Conservation (phyloP, 345 rosid species). For the Arabidopsis thaliana region DNA sequence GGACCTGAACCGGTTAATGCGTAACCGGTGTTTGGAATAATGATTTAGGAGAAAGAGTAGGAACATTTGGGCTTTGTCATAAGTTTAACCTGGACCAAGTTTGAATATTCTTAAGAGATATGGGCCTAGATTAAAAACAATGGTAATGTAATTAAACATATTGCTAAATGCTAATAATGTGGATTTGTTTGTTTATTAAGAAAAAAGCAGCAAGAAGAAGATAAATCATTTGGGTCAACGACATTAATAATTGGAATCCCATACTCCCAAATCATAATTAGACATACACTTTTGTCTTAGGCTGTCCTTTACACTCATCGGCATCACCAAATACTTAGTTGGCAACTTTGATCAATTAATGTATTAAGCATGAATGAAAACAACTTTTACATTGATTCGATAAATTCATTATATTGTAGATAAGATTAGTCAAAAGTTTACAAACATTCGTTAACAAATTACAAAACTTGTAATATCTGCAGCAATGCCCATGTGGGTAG, state of each 20-base stretch:
- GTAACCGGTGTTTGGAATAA: constrained; percentile 13
- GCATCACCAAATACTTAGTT: constrained; percentile 23
- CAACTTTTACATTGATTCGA: no score
- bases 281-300: constrained; percentile 28
- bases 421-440: no score
- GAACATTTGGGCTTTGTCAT: constrained; percentile 14
- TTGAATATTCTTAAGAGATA: background rate
- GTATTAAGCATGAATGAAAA: no score
- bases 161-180: background rate
- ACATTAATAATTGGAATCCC: constrained; percentile 32
- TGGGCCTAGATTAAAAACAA: constrained; percentile 1
- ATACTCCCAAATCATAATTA: constrained; percentile 23
- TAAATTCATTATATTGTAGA: no score
- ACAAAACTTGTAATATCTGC: background rate
- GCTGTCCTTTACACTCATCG: constrained; percentile 23
- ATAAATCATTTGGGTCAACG: constrained; percentile 35
- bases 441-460: no score
- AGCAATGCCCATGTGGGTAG: background rate
- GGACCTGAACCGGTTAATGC: constrained; percentile 9
- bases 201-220: constrained; percentile 12
- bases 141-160: background rate
- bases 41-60: background rate
- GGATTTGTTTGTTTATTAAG: background rate
- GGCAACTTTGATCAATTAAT: background rate
- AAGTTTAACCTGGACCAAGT: background rate